Evolutionary conservation across 176 grass and related monocot species (phyloP), one percentile per base, ranked within the genome.

Genomic region (Calamus simplicifolius): DNA sequence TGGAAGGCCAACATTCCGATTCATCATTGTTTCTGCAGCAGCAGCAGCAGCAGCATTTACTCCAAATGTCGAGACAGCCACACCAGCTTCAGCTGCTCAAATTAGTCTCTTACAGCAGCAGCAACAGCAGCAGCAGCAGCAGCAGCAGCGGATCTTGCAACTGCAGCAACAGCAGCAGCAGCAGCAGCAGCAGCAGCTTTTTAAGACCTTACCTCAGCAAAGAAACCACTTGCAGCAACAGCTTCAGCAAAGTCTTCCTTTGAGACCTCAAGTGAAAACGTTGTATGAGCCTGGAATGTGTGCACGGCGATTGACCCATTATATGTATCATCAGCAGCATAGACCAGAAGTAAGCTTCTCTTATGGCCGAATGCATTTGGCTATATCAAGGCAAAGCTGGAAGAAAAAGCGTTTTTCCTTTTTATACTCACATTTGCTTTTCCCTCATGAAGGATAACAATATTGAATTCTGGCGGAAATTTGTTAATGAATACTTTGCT

Each of bases 271-370:
- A 52, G 50, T 27, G 28, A 80, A 80, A 72, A 16, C 17, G 2
- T 56, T 63, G 4, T 80, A 73, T 67, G 77, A 80, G 52, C 77
- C 77, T 13, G 77, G 77, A 51, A 73, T 68, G 48, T 80, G 77
- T 56, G 77, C 77, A 25, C 53, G 62, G 16, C 50, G 54, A 15
- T 57, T 80, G 31, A 73, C 77, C 15, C 50, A 59, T 52, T 80
- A 80, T 23, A 80, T 80, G 69, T 66, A 80, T 52, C 61, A 68
- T 35, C 69, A 80, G 61, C 69, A 80, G 70, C 69, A 73, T 10
- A 63, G 68, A 23, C 69, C 77, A 52, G 60, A 73, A 10, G 77
- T 80, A 80, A 65, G 49, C 25, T 51, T 54, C 15, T 58, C 35
- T 13, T 13, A 12, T 43, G 8, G 35, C 35, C 3, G 35, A 12